phyloP scores from a whole-genome alignment of 192 early-diverging fungal species.

The Rhizoclosmatium globosum region DNA sequence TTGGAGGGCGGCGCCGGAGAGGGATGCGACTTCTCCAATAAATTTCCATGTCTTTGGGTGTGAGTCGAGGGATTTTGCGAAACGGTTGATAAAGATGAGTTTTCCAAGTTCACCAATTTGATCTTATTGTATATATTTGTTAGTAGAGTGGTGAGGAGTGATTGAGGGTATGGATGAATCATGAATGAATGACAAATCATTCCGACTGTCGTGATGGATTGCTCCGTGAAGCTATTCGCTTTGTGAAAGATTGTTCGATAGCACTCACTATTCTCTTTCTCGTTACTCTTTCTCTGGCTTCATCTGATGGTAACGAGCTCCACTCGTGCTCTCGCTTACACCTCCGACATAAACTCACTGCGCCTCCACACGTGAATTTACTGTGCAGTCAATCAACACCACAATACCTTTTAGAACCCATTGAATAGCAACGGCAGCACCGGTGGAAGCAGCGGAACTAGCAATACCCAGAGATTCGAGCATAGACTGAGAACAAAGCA shows the following conservation, averaged over 20 bases:
- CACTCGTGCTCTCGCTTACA: too few relatives aligned
- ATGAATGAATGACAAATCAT: too few relatives aligned
- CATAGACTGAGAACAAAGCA: conserved; percentile 74
- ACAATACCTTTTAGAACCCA: conserved; percentile 75
- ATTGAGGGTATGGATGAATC: not conserved
- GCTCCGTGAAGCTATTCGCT: too few relatives aligned
- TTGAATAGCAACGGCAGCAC: conserved; percentile 72
- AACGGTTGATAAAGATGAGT: conserved; percentile 74
- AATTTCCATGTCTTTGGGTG: conserved; percentile 80
- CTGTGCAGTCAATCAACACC: conserved; percentile 37
- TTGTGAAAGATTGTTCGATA: too few relatives aligned
- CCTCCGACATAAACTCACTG: not conserved
- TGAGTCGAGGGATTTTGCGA: conserved; percentile 72
- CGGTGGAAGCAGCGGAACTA: conserved; percentile 55
- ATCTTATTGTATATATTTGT: conserved; percentile 3
- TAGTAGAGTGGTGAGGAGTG: not conserved
- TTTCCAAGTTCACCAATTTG: conserved; percentile 66
- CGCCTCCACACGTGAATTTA: not conserved
- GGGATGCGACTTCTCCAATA: conserved; percentile 65
- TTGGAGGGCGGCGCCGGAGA: conserved; percentile 66
- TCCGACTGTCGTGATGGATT: too few relatives aligned
- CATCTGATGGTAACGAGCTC: too few relatives aligned
- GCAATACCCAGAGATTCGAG: conserved; percentile 66
- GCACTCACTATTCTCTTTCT: too few relatives aligned
- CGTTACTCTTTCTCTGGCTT: too few relatives aligned